Base-by-base conservation (phyloP, 805 yeast genomes). In the Cyberlindnera galapagoensis region DNA sequence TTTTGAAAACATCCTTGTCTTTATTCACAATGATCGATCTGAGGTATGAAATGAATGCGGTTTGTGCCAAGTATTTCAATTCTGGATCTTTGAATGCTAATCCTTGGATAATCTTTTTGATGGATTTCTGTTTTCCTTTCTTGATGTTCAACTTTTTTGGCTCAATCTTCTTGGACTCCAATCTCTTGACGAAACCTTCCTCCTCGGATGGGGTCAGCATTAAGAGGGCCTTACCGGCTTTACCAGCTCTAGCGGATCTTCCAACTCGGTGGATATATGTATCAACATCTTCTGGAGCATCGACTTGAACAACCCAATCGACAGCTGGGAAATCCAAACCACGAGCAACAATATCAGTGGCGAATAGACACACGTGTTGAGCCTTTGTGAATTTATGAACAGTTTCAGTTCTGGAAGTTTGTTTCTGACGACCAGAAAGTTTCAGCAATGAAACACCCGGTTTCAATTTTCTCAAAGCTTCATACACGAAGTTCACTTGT, bases 311-410 rank as follows among this genome's bases (percentile, higher is more conserved):
- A 5, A 90, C 97, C 39, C 88, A 63, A 47, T 92, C 97, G 9
- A 92, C 95, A 22, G 90, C 90, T 1, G 97, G 95, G 29, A 92
- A 81, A 62, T 92, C 99, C 14, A 92, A 70, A 17, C 99, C 99
- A 54, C 99, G 71, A 0, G 97, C 97, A 5, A 97, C 97, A 10
- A 92, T 96, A 65, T 92, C 99, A 0, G 99, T 92, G 2, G 98
- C 88, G 55, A 92, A 65, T 16, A 92, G 94, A 82, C 53, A 60
- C 1, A 88, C 74, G 17, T 77, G 67, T 39, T 74, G 76, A 10
- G 50, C 55, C 28, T 47, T 51, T 11, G 52, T 46, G 29, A 51
- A 51, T 33, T 51, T 51, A 52, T 86, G 92, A 21, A 90, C 65
- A 0, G 96, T 83, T 53, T 76, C 84, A 30, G 81, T 63, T 48